A percentile compares a stretch with the other conserved stretches of the same genome.
Evolutionary conservation across 2,329 filamentous ascomycete species (phyloP).

Genomic region (Aspergillus sergii): DNA sequence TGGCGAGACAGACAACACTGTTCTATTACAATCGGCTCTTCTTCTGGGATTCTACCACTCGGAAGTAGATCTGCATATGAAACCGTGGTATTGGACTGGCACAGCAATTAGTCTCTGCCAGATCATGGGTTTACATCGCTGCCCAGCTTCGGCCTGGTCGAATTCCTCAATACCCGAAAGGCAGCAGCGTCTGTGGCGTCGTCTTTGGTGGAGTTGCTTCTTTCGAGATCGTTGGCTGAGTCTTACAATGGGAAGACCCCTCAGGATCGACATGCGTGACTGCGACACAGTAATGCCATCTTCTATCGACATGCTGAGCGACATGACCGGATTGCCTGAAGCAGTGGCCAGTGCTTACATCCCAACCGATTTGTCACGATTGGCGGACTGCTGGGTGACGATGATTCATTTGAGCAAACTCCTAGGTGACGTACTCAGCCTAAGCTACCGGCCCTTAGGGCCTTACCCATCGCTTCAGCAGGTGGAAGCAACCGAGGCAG

Average conservation of each 20-base stretch:
- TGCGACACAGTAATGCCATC: constrained; percentile 38
- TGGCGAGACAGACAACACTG: constrained; percentile 43
- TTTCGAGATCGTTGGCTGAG: constrained; percentile 47
- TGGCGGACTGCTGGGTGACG: constrained; percentile 30
- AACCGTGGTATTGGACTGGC: constrained; percentile 53
- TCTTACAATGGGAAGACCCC: constrained; percentile 42
- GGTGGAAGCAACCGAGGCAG: constrained; percentile 26
- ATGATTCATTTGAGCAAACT: constrained; percentile 29
- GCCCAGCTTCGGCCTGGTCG: constrained; percentile 17
- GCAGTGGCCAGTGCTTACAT: constrained; percentile 18
- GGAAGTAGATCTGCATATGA: constrained; percentile 44
- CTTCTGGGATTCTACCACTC: constrained; percentile 49
- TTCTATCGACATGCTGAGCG: constrained; percentile 29
- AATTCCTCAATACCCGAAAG: constrained; percentile 24
- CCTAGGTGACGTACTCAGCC: constrained; percentile 27
- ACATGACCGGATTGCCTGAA: constrained; percentile 18
- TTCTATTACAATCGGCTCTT: constrained; percentile 48
- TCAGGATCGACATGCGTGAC: constrained; percentile 43
- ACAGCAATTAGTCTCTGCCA: constrained; percentile 48
- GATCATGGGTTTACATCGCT: constrained; percentile 47
- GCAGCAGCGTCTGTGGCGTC: constrained; percentile 37
- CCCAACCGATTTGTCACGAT: constrained; percentile 22
- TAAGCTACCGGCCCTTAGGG: constrained; percentile 27
- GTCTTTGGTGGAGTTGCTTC: constrained; percentile 47
- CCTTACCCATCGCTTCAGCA: constrained; percentile 20